Percentiles rank a stretch among this genome's conserved stretches.
Conservation (phyloP, 2,329 filamentous ascomycete genomes). For the Penicillium sp. region DNA sequence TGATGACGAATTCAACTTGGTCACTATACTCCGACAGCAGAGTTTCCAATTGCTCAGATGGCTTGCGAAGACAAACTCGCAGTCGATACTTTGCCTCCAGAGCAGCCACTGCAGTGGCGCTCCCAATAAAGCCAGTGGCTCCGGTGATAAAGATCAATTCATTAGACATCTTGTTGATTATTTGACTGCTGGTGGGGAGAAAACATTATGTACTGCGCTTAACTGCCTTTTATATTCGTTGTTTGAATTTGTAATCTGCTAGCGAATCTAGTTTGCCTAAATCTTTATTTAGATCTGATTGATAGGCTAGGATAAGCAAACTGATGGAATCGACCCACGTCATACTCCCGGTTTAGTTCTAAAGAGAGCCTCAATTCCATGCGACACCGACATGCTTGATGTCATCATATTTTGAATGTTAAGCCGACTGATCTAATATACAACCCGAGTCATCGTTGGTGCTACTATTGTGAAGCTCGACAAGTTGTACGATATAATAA, state of each 20-base stretch:
- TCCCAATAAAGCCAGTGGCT: conserved; percentile 29
- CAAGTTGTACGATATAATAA: neutral
- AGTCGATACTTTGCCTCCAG: conserved; percentile 25
- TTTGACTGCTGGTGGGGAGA: neutral
- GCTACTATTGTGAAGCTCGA: neutral
- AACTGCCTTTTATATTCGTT: neutral
- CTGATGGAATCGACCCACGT: neutral
- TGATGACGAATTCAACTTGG: conserved; percentile 20
- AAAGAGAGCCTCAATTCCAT: neutral
- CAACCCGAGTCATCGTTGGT: neutral
- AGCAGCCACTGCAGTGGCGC: conserved; percentile 20
- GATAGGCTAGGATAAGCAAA: neutral
- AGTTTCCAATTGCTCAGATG: conserved; percentile 13
- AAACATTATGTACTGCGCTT: neutral
- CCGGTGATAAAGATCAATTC: conserved; percentile 30
- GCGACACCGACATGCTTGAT: neutral
- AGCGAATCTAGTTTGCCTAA: neutral
- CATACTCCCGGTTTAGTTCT: neutral
- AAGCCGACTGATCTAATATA: neutral
- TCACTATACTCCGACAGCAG: conserved; percentile 15
- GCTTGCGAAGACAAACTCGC: conserved; percentile 22
- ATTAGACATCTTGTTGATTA: conserved; percentile 16
- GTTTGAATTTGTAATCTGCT: neutral
- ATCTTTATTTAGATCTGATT: neutral
- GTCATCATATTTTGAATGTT: neutral